Conservation (phyloP, 2,329 filamentous ascomycete species). For the Aspergillus fischeri region DNA sequence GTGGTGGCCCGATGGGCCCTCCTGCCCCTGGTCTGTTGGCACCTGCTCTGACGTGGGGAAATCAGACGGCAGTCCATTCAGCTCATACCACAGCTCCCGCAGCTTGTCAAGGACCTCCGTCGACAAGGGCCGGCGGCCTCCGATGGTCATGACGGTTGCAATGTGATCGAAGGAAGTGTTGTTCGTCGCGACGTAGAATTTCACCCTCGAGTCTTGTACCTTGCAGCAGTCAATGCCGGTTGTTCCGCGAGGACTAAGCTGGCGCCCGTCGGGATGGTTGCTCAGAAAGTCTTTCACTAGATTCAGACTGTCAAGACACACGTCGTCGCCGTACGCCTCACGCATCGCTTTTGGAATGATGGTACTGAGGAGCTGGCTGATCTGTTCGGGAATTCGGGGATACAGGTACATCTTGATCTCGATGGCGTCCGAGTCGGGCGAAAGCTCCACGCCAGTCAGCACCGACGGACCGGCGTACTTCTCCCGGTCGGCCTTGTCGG, state of each 20-base stretch:
- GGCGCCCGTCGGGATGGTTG: neutral
- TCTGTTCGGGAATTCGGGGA: neutral
- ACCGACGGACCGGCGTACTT: constrained; percentile 1
- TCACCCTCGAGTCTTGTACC: neutral
- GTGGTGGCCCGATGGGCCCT: neutral
- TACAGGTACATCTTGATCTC: constrained; percentile 1
- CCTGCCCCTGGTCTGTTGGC: neutral
- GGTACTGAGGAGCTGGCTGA: neutral
- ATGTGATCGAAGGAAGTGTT: constrained; percentile 4
- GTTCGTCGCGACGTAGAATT: constrained; percentile 1
- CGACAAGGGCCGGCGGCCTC: neutral
- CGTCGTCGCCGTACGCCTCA: constrained; percentile 2
- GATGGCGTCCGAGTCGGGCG: constrained; percentile 1
- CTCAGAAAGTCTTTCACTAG: neutral
- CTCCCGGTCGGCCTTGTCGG: neutral
- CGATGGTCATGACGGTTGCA: constrained; percentile 3
- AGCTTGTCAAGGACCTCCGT: neutral
- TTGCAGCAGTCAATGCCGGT: constrained; percentile 6
- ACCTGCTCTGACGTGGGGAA: constrained; percentile 2
- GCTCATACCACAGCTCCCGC: constrained; percentile 3
- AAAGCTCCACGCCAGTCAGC: neutral
- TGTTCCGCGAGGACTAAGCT: neutral
- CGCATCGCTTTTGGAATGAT: constrained; percentile 3
- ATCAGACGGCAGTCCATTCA: neutral
- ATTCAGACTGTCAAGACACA: constrained; percentile 2